Conservation (phyloP, 2,329 filamentous ascomycete species). For the Blastomyces silverae region DNA sequence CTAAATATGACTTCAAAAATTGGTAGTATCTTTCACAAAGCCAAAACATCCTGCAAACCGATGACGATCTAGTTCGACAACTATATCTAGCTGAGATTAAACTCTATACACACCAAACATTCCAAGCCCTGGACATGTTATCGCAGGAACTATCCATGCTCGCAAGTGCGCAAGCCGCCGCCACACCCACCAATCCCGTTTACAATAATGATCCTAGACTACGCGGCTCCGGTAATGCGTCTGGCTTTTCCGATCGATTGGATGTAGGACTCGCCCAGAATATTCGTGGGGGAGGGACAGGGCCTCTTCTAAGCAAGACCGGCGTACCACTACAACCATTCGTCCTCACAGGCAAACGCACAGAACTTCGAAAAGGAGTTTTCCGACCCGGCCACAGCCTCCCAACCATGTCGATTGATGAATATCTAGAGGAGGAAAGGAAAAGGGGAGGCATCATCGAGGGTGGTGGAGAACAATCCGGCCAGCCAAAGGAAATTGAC, state of each 20-base stretch:
- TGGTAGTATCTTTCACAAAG: constrained; percentile 54
- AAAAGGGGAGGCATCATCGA: constrained; percentile 81
- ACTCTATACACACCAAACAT: constrained; percentile 69
- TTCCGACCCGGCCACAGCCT: constrained; percentile 88
- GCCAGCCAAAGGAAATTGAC: constrained; percentile 63
- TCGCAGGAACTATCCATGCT: constrained; percentile 80
- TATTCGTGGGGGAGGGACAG: constrained; percentile 41
- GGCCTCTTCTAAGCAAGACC: constrained; percentile 67
- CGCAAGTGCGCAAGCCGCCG: constrained; percentile 56
- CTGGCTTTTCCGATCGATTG: constrained; percentile 63
- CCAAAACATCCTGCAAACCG: constrained; percentile 57
- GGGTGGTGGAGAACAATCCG: constrained; percentile 73
- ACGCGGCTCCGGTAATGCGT: constrained; percentile 46
- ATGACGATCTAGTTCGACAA: constrained; percentile 76
- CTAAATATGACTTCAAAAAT: constrained; percentile 22
- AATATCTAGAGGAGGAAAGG: constrained; percentile 90
- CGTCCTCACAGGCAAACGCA: constrained; percentile 70
- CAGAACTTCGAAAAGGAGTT: constrained; percentile 69
- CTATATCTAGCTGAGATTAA: constrained; percentile 69
- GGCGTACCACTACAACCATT: constrained; percentile 89
- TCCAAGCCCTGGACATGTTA: constrained; percentile 80
- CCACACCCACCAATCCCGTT: constrained; percentile 34
- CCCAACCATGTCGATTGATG: constrained; percentile 96
- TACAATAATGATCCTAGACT: constrained; percentile 36
- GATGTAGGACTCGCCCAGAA: constrained; percentile 54